phyloP scores from a whole-genome alignment of 208 protist species.

The Blechomonas ayalai region DNA sequence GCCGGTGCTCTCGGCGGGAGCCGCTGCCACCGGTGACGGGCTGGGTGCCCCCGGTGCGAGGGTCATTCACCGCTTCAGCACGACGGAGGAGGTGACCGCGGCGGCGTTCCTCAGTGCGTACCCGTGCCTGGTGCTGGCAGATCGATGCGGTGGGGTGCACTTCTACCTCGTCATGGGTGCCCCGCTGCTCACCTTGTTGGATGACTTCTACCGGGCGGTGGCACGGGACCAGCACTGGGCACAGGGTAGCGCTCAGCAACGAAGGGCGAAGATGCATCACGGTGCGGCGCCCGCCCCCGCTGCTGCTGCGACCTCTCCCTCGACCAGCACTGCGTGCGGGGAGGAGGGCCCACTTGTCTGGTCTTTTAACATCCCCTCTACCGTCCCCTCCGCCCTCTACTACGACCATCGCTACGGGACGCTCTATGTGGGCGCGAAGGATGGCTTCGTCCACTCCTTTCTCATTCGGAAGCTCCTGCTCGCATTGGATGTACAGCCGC shows the following conservation, averaged over 20 bases:
- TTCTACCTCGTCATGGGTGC: constrained; percentile 64
- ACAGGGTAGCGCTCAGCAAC: neutral
- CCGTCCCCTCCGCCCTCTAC: constrained; percentile 25
- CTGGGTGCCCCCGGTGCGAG: constrained; percentile 2
- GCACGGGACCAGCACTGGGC: constrained; percentile 15
- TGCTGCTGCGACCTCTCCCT: neutral
- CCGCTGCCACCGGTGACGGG: neutral
- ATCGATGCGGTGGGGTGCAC: constrained; percentile 30
- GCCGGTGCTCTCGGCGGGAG: neutral
- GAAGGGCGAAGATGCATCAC: neutral
- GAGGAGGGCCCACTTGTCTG: constrained; percentile 13
- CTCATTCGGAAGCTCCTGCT: constrained; percentile 54
- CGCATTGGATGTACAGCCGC: constrained; percentile 51
- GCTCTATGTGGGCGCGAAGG: constrained; percentile 63
- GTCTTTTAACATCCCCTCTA: constrained; percentile 14
- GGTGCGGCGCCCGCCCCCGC: neutral
- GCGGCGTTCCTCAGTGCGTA: constrained; percentile 62
- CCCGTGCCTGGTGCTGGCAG: constrained; percentile 62
- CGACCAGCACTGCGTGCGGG: neutral
- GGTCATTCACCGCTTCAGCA: constrained; percentile 45
- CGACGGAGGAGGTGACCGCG: constrained; percentile 46
- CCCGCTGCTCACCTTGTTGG: constrained; percentile 35
- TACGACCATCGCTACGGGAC: constrained; percentile 53
- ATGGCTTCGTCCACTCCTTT: constrained; percentile 63
- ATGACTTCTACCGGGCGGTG: constrained; percentile 43